Base-by-base conservation (phyloP, 192 early-diverging fungal genomes). In the Pilobolus umbonatus region DNA sequence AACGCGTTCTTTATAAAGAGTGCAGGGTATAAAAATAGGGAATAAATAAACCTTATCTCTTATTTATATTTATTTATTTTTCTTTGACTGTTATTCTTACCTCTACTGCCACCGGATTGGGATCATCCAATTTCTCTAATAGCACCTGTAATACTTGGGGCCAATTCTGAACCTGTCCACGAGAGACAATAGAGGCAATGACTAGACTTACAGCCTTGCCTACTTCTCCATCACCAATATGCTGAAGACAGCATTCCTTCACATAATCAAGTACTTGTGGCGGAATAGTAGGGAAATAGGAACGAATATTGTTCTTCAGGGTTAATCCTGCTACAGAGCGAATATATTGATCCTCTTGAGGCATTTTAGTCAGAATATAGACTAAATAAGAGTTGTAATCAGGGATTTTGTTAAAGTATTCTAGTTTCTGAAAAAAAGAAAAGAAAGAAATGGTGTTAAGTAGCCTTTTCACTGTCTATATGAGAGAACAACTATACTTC, bases 361-460 rank as follows among this genome's bases (percentile, higher is more conserved):
- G 78, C 80, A 48, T 80, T 63, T 85, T 76, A 2, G 92, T 85
- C 64, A 98, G 79, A 60, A 98, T 88, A 65, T 88, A 93, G 46
- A 88, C 85, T 29, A 98, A 81, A 78, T 96, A 97, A 69, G 86
- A 88, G 73, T 90, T 86, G 83, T 90, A 98, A 67, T 96, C 92
- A 10, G 93, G 89, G 10, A 95, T 78, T 61, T 81, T 74, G 68
- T 86, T 88, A 67, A 91, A 87, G 54, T 85, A 84, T 56, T 90
- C 87, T 39, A 93, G 80, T 68, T 82, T 82, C 89, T 93, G 29
- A 43, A 22, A 34, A 17, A 24, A 46, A n/a, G n/a, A n/a, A n/a
- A n/a, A n/a, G 36, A 29, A 29, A 44, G 30, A 45, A 29, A 44
- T 21, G 45, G 7, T 24, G 4, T 21, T 31, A 38, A n/a, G n/a